Percentiles rank a stretch among this genome's conserved stretches.
Evolutionary conservation across 2,329 filamentous ascomycete species (phyloP).

Genomic region (Metarhizium sp.): DNA sequence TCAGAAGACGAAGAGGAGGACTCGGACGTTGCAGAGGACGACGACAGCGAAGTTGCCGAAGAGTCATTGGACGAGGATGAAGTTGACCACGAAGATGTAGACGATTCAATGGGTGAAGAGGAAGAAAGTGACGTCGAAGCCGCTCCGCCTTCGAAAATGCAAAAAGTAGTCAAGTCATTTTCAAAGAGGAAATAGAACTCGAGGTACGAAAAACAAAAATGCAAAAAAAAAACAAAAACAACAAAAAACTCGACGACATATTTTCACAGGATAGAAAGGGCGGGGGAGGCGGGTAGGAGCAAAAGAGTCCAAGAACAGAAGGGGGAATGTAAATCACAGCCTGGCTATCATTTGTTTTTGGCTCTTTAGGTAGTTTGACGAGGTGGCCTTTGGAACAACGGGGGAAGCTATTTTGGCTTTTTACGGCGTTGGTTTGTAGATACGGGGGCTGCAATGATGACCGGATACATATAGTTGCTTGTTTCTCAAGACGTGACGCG

Average conservation of each 20-base stretch:
- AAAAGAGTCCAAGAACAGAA: not conserved
- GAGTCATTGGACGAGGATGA: slow-evolving; percentile 49
- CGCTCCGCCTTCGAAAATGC: slow-evolving; percentile 36
- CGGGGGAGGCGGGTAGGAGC: not conserved
- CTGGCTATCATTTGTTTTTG: not conserved
- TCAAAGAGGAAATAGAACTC: slow-evolving; percentile 24
- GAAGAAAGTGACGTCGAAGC: slow-evolving; percentile 42
- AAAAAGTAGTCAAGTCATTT: slow-evolving; percentile 27
- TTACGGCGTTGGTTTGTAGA: not conserved
- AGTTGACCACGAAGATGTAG: slow-evolving; percentile 48
- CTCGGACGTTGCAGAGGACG: slow-evolving; percentile 27
- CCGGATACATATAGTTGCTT: not conserved
- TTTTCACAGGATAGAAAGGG: not conserved
- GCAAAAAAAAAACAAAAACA: not conserved
- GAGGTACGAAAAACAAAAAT: not conserved
- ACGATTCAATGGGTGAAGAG: slow-evolving; percentile 46
- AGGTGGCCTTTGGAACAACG: not conserved
- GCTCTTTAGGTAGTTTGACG: not conserved
- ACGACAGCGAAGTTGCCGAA: slow-evolving; percentile 36
- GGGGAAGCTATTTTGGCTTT: not conserved
- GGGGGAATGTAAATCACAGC: not conserved
- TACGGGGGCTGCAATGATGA: not conserved
- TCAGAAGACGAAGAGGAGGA: slow-evolving; percentile 20
- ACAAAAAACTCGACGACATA: not conserved
- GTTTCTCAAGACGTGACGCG: not conserved